phyloP scores from a whole-genome alignment of 345 rosid species.

The Syzygium aromaticum region DNA sequence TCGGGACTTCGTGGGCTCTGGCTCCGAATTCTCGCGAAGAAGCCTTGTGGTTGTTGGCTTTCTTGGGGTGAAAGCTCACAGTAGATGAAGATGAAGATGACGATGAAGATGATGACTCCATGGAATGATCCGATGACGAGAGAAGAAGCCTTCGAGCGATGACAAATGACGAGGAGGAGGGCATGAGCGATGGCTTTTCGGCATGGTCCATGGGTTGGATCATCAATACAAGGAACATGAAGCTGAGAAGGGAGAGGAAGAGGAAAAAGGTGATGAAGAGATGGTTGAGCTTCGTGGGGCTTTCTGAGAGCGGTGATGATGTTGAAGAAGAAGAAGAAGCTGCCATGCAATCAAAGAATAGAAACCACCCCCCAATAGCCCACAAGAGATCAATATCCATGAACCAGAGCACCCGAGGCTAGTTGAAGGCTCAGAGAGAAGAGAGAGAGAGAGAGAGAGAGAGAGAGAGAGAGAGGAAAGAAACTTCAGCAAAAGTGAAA shows the following conservation, averaged over 20 bases:
- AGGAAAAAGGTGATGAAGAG: constrained; percentile 6
- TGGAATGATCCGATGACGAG: constrained; percentile 8
- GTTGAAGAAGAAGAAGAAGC: constrained; percentile 24
- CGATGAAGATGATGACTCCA: constrained; percentile 6
- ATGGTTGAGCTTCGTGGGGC: constrained; percentile 8
- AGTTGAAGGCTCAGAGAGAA: constrained; percentile 9
- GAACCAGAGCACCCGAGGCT: constrained; percentile 55
- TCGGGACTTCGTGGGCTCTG: constrained; percentile 76
- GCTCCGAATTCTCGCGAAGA: constrained; percentile 25
- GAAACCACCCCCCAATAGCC: constrained; percentile 84
- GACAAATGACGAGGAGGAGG: constrained; percentile 1
- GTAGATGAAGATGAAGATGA: constrained; percentile 22
- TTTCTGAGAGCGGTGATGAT: constrained; percentile 10
- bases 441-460: background rate
- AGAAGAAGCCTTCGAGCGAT: constrained; percentile 25
- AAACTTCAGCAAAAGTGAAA: constrained; percentile 35
- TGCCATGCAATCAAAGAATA: constrained; percentile 71
- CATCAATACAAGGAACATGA: constrained; percentile 25
- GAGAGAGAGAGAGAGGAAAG: constrained; percentile 10
- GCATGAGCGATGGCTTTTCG: background rate
- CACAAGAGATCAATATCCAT: constrained; percentile 99
- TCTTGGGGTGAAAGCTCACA: constrained; percentile 29
- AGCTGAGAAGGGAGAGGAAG: constrained; percentile 27
- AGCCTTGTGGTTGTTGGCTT: background rate
- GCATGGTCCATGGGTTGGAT: constrained; percentile 12